Evolutionary conservation across 2,329 filamentous ascomycete species (phyloP).

Genomic region (Fusarium sp.): DNA sequence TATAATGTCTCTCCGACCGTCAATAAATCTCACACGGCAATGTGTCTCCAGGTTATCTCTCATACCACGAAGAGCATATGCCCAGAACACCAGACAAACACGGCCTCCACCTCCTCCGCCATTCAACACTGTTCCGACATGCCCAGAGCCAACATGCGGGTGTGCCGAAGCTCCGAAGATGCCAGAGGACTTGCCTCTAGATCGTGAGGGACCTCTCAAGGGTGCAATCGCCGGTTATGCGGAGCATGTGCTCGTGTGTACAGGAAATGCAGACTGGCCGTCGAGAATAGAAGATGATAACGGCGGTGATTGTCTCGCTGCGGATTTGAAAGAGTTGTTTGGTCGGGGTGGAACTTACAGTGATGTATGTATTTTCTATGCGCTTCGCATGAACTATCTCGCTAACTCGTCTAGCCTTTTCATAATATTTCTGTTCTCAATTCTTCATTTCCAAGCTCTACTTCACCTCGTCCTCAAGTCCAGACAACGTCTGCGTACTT

Average conservation of each 20-base stretch:
- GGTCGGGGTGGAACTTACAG: constrained; percentile 74
- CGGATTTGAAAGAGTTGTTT: constrained; percentile 77
- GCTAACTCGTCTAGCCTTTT: constrained; percentile 77
- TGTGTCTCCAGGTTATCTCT: constrained; percentile 20
- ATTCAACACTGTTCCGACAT: constrained; percentile 64
- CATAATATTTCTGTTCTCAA: constrained; percentile 83
- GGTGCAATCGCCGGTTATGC: constrained; percentile 82
- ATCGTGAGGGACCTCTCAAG: constrained; percentile 75
- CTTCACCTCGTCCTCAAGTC: constrained; percentile 57
- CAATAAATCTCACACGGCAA: constrained; percentile 27
- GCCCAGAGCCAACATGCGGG: constrained; percentile 80
- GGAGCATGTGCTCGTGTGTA: constrained; percentile 87
- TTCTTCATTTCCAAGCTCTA: constrained; percentile 75
- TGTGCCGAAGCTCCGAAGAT: constrained; percentile 76
- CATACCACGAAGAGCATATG: constrained; percentile 24
- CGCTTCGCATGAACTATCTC: neutral
- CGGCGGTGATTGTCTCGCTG: constrained; percentile 72
- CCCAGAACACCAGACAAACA: constrained; percentile 28
- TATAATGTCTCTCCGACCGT: constrained; percentile 35
- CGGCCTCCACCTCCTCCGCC: constrained; percentile 44
- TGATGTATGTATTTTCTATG: constrained; percentile 65
- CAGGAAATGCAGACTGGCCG: constrained; percentile 82
- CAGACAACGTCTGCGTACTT: constrained; percentile 77
- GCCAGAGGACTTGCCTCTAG: constrained; percentile 78
- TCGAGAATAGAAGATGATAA: constrained; percentile 88